Conservation (phyloP, 495 filamentous ascomycete species). For the Lepraria neglecta region DNA sequence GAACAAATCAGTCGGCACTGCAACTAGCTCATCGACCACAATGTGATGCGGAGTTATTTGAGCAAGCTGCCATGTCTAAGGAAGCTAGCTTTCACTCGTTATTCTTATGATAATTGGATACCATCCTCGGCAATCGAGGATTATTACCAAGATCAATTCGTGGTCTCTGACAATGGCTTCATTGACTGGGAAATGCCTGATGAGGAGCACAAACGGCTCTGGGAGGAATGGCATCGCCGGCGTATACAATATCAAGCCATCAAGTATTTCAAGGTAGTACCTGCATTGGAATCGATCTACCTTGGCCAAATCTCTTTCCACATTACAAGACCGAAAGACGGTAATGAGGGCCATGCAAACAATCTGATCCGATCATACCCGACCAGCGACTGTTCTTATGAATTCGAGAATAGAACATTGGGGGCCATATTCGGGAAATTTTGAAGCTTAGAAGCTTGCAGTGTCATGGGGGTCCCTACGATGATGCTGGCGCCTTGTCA, state of each 20-base stretch:
- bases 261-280: background rate
- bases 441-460: too few species aligned
- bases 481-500: too few species aligned
- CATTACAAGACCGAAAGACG: background rate
- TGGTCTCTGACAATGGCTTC: background rate
- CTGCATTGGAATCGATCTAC: background rate
- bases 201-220: background rate
- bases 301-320: background rate
- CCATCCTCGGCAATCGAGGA: background rate
- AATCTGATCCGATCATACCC: background rate
- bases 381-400: background rate
- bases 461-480: too few species aligned
- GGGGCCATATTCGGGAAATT: too few species aligned
- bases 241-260: background rate
- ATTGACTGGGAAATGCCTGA: background rate
- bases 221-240: background rate
- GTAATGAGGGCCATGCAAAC: background rate
- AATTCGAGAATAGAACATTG: background rate
- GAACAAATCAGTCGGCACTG: background rate
- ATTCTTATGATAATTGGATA: conserved; percentile 2
- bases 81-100: conserved; percentile 17
- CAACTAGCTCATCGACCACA: conserved; percentile 23
- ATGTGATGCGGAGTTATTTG: conserved; percentile 7
- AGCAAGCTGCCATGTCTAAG: conserved; percentile 2
- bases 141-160: too few species aligned